phyloP scores from a whole-genome alignment of 2,329 filamentous ascomycete genomes.

The Thelonectria discophora region DNA sequence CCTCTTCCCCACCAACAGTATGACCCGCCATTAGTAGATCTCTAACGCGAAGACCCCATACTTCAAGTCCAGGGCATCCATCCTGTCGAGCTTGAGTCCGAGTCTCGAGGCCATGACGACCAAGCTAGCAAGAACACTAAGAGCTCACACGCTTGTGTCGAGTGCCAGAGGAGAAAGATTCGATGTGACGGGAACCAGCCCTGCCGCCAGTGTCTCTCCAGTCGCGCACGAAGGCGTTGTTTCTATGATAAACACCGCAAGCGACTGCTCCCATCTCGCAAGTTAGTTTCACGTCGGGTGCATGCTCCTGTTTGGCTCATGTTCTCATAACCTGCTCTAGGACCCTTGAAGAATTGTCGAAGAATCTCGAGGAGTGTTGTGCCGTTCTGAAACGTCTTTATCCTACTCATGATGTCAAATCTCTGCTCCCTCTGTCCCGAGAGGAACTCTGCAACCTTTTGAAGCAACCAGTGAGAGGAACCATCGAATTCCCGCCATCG shows the following conservation, averaged over 20 bases:
- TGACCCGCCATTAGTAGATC: background rate
- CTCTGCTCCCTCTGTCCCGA: constrained; percentile 11
- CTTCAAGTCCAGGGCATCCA: background rate
- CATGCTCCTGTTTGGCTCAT: background rate
- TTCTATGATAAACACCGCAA: constrained; percentile 15
- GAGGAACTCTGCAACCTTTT: constrained; percentile 4
- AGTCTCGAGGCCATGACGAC: background rate
- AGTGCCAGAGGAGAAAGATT: constrained; percentile 17
- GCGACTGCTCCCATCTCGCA: constrained; percentile 16
- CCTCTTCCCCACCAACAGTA: background rate
- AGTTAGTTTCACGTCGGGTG: background rate
- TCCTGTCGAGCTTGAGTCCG: background rate
- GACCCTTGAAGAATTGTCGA: constrained; percentile 2
- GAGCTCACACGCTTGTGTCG: constrained; percentile 12
- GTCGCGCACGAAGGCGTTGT: constrained; percentile 11
- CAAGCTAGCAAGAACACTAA: background rate
- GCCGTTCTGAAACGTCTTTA: constrained; percentile 9
- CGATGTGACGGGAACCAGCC: constrained; percentile 19
- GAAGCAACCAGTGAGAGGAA: background rate
- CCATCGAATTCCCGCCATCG: background rate
- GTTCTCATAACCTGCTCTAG: background rate
- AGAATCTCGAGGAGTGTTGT: constrained; percentile 10
- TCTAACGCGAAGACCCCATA: too few species aligned
- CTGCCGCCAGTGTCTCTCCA: constrained; percentile 9
- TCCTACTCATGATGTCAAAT: constrained; percentile 1